phyloP scores from a whole-genome alignment of 2,329 filamentous ascomycete genomes.

The Calonectria crousiana region DNA sequence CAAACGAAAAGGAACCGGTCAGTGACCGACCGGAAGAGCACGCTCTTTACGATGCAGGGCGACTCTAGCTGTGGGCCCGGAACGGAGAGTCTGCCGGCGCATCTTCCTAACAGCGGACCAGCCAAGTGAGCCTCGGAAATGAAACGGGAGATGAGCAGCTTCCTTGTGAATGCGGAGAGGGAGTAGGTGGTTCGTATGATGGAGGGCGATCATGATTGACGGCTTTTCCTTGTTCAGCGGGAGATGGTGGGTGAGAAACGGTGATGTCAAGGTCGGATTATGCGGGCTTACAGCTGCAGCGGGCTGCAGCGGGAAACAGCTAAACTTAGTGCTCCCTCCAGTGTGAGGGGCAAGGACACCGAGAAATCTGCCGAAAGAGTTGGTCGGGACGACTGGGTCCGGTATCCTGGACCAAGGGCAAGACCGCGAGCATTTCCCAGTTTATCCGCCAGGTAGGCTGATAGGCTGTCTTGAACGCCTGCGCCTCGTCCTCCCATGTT shows the following conservation, averaged over 20 bases:
- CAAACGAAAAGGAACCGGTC: neutral
- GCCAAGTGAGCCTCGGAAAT: conserved; percentile 20
- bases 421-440: conserved; percentile 22
- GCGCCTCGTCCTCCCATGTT: neutral
- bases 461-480: conserved; percentile 3
- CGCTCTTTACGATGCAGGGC: neutral
- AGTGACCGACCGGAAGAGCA: neutral
- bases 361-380: conserved; percentile 20
- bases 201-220: neutral
- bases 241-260: conserved; percentile 18
- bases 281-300: conserved; percentile 3
- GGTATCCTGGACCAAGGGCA: conserved; percentile 10
- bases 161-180: conserved; percentile 26
- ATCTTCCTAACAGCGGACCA: conserved; percentile 6
- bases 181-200: conserved; percentile 22
- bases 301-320: neutral
- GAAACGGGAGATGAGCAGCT: neutral
- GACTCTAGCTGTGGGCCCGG: neutral
- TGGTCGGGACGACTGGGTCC: conserved; percentile 17
- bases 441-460: conserved; percentile 3
- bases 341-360: neutral
- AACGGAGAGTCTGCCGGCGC: neutral
- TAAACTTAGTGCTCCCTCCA: neutral
- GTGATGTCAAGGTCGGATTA: neutral
- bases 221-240: conserved; percentile 10